Conservation (phyloP, 768 basidiomycete species). For the Candolleomyces aberdarensis region DNA sequence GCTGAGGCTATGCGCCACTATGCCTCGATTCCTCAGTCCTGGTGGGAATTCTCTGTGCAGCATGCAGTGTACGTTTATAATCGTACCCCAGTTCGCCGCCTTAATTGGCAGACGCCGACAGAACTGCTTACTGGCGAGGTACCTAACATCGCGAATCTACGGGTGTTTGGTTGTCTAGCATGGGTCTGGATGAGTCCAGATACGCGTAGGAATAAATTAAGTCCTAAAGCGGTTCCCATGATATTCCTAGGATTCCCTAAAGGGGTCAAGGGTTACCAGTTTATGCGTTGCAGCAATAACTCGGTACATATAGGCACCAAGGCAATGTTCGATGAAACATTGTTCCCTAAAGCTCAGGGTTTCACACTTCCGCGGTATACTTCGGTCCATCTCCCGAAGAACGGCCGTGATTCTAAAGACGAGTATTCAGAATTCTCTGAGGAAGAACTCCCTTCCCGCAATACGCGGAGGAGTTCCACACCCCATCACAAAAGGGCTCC, state of each 20-base stretch:
- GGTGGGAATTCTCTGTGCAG: slow-evolving; percentile 10
- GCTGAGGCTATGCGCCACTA: slow-evolving; percentile 2
- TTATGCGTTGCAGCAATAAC: neutral
- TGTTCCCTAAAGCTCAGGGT: no score
- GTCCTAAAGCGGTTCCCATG: slow-evolving; percentile 17
- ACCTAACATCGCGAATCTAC: slow-evolving; percentile 20
- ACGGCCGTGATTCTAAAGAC: no score
- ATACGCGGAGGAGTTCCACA: no score
- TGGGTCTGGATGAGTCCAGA: slow-evolving; percentile 15
- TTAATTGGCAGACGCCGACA: slow-evolving; percentile 21
- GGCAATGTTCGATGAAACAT: neutral
- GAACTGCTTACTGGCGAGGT: slow-evolving; percentile 17
- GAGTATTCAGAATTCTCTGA: no score
- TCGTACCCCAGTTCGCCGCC: slow-evolving; percentile 16
- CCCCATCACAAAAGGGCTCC: no score
- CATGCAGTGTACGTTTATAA: slow-evolving; percentile 29
- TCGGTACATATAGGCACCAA: neutral
- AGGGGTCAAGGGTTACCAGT: slow-evolving; percentile 1
- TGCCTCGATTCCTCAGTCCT: slow-evolving; percentile 3
- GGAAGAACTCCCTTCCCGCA: no score
- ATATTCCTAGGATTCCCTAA: slow-evolving; percentile 15
- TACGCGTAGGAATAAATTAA: slow-evolving; percentile 15
- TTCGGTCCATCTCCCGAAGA: no score
- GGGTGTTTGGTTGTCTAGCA: slow-evolving; percentile 24
- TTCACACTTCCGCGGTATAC: no score